Base-by-base conservation (phyloP, 2,329 filamentous ascomycete genomes). In the Verticillium nonalfalfae region DNA sequence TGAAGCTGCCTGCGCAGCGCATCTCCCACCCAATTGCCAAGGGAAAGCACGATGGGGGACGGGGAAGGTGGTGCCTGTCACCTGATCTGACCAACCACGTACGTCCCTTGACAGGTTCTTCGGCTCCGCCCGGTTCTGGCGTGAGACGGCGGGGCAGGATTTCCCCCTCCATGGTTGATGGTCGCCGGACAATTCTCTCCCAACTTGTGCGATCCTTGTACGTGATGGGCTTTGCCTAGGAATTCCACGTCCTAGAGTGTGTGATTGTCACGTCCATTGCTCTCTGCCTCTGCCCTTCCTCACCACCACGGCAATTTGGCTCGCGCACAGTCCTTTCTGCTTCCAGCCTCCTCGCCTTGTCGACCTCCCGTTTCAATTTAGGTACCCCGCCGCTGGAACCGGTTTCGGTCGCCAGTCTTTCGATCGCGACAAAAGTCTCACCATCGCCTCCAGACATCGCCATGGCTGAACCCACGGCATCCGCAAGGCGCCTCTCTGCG, bases 401-500 rank as follows among this genome's bases (percentile, higher is more conserved):
- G 13, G 35, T 36, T 52, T n/a, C 45, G 45, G 9, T 11, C 45
- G 18, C 26, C 45, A 11, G n/a, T 21, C n/a, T 31, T 31, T 52
- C 45, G 45, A 52, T 52, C 21, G 45, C 45, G 45, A 52, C 45
- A 13, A n/a, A 3, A 45, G 15, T 4, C 18, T 7, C 36, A 34
- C 39, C 54, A 35, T 26, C 52, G 7, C 60, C 57, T 33, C 26
- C 26, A 31, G 26, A 31, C 26, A 31, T 58, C 39, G 38, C 11
- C 5, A 76, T 76, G 74, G 65, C 73, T 67, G 72, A 75, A 58
- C 52, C 67, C 59, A 64, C 67, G 21, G 68, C 62, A 65, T 67
- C 71, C 67, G 61, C 72, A 62, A 73, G 58, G 33, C 58, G 58
- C 10, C 39, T 70, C 66, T 61, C 61, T 40, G 55, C 62, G 45